These are phyloP conservation scores for Teunomyces aglyptinius DNA, from an alignment of 805 yeast species.

Conservation along the genomic window DNA sequence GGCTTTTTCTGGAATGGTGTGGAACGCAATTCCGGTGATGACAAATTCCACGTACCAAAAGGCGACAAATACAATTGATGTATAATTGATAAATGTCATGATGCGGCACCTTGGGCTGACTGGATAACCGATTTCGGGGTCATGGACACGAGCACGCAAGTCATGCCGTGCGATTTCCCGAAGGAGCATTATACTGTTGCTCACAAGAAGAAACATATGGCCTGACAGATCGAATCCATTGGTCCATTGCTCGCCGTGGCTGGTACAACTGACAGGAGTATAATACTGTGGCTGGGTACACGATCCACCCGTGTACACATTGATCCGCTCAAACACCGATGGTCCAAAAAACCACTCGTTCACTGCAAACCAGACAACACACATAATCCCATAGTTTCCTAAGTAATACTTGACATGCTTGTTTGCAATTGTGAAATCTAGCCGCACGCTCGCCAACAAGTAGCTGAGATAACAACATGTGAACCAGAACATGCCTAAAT, in stretches of 20 bases:
- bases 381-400: slow-evolving; percentile 11
- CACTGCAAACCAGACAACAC: slow-evolving; percentile 10
- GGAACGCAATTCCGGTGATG: slow-evolving; percentile 50
- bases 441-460: neutral
- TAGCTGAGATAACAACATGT: slow-evolving; percentile 17
- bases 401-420: slow-evolving; percentile 4
- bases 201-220: slow-evolving; percentile 46
- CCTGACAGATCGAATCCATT: slow-evolving; percentile 56
- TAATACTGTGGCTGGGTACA: slow-evolving; percentile 23
- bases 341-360: slow-evolving; percentile 36
- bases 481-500: slow-evolving; percentile 32
- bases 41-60: slow-evolving; percentile 41
- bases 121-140: neutral
- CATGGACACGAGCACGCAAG: neutral
- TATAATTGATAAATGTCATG: neutral
- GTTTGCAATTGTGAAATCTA: slow-evolving; percentile 6
- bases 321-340: slow-evolving; percentile 28
- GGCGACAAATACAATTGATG: slow-evolving; percentile 15
- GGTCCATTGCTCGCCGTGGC: slow-evolving; percentile 37
- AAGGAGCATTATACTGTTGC: slow-evolving; percentile 38
- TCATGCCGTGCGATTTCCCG: slow-evolving; percentile 4
- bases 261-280: slow-evolving; percentile 9
- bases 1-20: slow-evolving; percentile 45
- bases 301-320: slow-evolving; percentile 16
- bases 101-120: neutral